Conservation (phyloP, 495 filamentous ascomycete species). For the Haplographium delicatum region DNA sequence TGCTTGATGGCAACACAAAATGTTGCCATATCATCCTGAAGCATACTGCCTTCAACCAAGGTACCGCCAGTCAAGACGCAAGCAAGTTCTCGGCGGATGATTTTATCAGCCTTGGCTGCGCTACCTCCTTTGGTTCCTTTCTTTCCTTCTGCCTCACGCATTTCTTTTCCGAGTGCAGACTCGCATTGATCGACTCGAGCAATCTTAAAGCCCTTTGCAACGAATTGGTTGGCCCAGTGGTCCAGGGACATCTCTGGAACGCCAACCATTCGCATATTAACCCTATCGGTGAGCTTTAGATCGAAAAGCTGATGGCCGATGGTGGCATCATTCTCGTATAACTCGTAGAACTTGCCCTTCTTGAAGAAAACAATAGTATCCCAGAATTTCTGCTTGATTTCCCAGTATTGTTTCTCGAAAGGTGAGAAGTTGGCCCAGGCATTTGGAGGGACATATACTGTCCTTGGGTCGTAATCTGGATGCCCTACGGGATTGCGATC, state of each 20-base stretch:
- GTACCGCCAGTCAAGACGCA: constrained; percentile 90
- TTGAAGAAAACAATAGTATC: constrained; percentile 99
- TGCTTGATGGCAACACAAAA: constrained; percentile 98
- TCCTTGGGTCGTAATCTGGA: constrained; percentile 88
- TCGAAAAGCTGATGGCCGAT: constrained; percentile 97
- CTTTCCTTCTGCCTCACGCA: constrained; percentile 73
- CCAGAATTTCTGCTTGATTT: constrained; percentile 97
- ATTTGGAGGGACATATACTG: constrained; percentile 76
- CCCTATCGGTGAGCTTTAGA: constrained; percentile 93
- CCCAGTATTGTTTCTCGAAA: constrained; percentile 99
- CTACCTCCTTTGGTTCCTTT: constrained; percentile 36
- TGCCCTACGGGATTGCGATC: constrained; percentile 75
- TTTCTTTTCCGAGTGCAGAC: constrained; percentile 92
- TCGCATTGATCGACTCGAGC: constrained; percentile 95
- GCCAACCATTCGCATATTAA: constrained; percentile 99
- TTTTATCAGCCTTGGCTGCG: constrained; percentile 72
- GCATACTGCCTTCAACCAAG: constrained; percentile 91
- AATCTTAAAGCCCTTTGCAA: constrained; percentile 93
- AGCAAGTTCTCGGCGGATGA: constrained; percentile 86
- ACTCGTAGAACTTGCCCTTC: constrained; percentile 98
- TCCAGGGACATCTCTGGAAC: constrained; percentile 87
- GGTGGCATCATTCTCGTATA: constrained; percentile 97
- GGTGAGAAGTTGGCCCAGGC: constrained; percentile 78
- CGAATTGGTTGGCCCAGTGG: constrained; percentile 91
- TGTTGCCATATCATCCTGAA: constrained; percentile 96